Percentiles rank a stretch among this genome's conserved stretches.
Conservation (phyloP, 768 basidiomycete species). For the Pulveroboletus sp. region DNA sequence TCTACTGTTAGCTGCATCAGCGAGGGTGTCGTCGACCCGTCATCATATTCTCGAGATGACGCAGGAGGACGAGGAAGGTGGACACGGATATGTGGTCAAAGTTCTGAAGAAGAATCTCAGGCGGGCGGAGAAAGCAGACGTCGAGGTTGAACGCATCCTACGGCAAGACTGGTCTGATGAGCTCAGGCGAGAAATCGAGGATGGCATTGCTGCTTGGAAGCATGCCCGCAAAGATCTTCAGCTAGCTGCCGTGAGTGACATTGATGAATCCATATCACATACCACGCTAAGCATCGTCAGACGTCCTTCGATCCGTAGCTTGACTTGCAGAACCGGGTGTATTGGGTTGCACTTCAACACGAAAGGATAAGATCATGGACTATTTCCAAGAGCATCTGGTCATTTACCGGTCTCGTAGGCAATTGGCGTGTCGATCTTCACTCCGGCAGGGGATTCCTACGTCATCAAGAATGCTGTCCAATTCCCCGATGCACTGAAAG, state of each 20-base stretch:
- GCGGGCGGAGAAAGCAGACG: conserved; percentile 50
- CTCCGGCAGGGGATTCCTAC: conserved; percentile 43
- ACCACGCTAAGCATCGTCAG: too few species aligned
- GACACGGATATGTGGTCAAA: conserved; percentile 45
- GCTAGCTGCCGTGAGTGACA: too few species aligned
- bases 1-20: conserved; percentile 57
- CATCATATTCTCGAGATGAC: conserved; percentile 41
- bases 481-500: conserved; percentile 47
- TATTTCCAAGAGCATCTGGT: too few species aligned
- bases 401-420: conserved; percentile 22
- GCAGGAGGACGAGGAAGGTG: conserved; percentile 30
- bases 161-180: too few species aligned
- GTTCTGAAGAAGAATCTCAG: conserved; percentile 53
- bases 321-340: conserved; percentile 32
- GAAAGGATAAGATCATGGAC: not conserved
- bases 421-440: conserved; percentile 48
- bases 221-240: too few species aligned
- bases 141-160: conserved; percentile 40
- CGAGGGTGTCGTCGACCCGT: conserved; percentile 54
- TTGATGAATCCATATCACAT: too few species aligned
- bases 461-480: conserved; percentile 54
- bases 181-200: conserved; percentile 36
- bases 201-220: too few species aligned
- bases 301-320: too few species aligned
- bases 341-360: conserved; percentile 28